These are phyloP conservation scores for Monosporascus sp. DNA, from an alignment of 2,329 filamentous ascomycete species.

Conservation along the genomic window DNA sequence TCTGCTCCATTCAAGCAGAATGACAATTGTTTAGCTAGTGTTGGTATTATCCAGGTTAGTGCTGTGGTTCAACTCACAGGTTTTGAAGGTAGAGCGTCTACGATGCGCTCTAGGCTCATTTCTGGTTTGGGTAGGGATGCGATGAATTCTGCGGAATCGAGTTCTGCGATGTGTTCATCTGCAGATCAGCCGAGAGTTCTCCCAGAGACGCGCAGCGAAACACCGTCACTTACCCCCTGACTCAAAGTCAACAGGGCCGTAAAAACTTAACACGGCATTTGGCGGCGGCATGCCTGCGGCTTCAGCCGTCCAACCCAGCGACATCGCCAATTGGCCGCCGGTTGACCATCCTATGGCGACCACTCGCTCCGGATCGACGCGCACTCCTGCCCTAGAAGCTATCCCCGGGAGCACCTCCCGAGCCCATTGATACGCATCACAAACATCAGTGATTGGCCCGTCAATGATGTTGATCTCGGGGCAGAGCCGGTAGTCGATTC, in stretches of 20 bases:
- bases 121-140: too few relatives aligned
- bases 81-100: too few relatives aligned
- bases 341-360: slow-evolving; percentile 43
- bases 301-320: slow-evolving; percentile 31
- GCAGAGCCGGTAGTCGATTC: slow-evolving; percentile 46
- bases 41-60: too few relatives aligned
- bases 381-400: slow-evolving; percentile 14
- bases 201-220: too few relatives aligned
- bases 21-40: too few relatives aligned
- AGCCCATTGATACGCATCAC: slow-evolving; percentile 38
- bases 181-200: too few relatives aligned
- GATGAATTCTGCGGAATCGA: too few relatives aligned
- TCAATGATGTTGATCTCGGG: slow-evolving; percentile 41
- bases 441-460: slow-evolving; percentile 41
- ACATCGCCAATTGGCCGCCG: slow-evolving; percentile 41
- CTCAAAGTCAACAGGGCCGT: slow-evolving; percentile 24
- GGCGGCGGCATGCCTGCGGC: slow-evolving; percentile 30
- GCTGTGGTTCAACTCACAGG: too few relatives aligned
- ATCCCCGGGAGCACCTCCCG: slow-evolving; percentile 27
- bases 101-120: too few relatives aligned
- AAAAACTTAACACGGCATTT: slow-evolving; percentile 38
- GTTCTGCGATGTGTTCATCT: too few relatives aligned
- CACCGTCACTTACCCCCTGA: too few relatives aligned
- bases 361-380: slow-evolving; percentile 22
- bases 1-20: too few relatives aligned